A percentile compares a stretch with the other conserved stretches of the same genome.
Conservation (phyloP, 1,284 basidiomycete genomes). For the Xanthoconium separans region DNA sequence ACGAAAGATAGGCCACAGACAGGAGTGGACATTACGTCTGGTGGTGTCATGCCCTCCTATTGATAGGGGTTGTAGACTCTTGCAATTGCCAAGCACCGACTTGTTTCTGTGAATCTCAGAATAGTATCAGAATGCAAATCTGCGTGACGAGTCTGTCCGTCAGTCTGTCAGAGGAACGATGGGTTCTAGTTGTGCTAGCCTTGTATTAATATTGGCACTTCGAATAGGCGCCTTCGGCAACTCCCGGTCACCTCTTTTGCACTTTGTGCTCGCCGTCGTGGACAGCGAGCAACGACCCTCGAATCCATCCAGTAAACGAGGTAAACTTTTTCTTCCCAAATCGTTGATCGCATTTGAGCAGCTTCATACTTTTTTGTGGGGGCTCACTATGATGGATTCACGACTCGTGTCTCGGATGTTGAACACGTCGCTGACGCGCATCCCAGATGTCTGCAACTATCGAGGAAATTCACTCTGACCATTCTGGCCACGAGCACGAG, state of each 20-base stretch:
- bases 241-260: constrained; percentile 15
- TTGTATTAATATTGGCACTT: too few species aligned
- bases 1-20: too few species aligned
- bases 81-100: too few species aligned
- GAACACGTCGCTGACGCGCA: constrained; percentile 20
- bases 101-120: too few species aligned
- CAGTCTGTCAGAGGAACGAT: too few species aligned
- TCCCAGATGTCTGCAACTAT: constrained; percentile 71
- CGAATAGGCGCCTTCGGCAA: constrained; percentile 25
- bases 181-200: too few species aligned
- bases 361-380: not conserved
- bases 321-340: constrained; percentile 11
- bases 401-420: constrained; percentile 35
- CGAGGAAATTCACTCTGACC: constrained; percentile 79
- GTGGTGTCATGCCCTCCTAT: constrained; percentile 16
- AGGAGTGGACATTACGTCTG: too few species aligned
- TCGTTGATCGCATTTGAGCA: not conserved
- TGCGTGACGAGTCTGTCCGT: too few species aligned
- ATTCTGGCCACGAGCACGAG: constrained; percentile 69
- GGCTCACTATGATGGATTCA: constrained; percentile 23
- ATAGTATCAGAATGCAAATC: too few species aligned
- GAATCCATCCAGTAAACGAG: constrained; percentile 17
- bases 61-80: not conserved
- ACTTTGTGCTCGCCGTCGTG: constrained; percentile 30
- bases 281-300: constrained; percentile 37